A percentile compares a stretch with the other conserved stretches of the same genome.
Evolutionary conservation across 345 rosid genomes (phyloP).

Genomic region (Mallotus nudiflorus): DNA sequence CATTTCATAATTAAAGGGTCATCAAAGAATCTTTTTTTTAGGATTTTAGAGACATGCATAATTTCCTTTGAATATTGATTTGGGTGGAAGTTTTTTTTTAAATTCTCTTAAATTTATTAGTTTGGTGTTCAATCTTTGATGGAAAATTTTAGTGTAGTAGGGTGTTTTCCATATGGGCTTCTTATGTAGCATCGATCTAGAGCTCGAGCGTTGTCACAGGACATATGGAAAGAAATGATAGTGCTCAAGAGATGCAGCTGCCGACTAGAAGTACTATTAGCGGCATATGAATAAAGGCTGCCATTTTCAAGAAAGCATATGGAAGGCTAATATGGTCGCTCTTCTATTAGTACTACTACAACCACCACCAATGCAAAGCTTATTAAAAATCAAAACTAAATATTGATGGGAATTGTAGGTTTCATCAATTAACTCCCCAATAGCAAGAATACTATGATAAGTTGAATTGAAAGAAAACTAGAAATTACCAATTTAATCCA

Average conservation of each 20-base stretch:
- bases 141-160: constrained; percentile 51
- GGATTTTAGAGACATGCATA: too few relatives aligned
- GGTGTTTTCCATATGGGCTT: constrained; percentile 61
- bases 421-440: too few relatives aligned
- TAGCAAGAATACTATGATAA: too few relatives aligned
- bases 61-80: too few relatives aligned
- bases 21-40: too few relatives aligned
- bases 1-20: too few relatives aligned
- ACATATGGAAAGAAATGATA: constrained; percentile 92
- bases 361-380: constrained; percentile 28
- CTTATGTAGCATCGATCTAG: constrained; percentile 56
- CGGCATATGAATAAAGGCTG: constrained; percentile 87
- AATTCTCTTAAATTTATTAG: background rate
- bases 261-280: constrained; percentile 79
- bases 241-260: constrained; percentile 83
- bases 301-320: constrained; percentile 97
- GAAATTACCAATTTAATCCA: too few relatives aligned
- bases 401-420: too few relatives aligned
- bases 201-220: constrained; percentile 79
- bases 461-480: too few relatives aligned
- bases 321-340: constrained; percentile 58
- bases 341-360: constrained; percentile 32
- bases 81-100: too few relatives aligned
- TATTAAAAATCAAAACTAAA: too few relatives aligned
- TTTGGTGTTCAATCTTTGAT: too few relatives aligned